Evolutionary conservation across 768 basidiomycete species (phyloP).

Genomic region (Podaxis sp.): DNA sequence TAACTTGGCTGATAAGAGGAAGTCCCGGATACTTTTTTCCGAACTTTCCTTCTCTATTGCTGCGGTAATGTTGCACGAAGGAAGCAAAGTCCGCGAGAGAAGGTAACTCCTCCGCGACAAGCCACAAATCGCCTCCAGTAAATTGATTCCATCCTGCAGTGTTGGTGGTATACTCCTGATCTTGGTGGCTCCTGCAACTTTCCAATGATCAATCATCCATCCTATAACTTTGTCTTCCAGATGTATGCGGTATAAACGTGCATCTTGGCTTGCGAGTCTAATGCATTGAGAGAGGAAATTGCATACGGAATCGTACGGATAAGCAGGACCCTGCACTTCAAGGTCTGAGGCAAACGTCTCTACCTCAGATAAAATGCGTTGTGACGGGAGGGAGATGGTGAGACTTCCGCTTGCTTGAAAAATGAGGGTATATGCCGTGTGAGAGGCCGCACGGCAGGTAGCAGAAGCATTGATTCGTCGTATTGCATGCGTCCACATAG

Average conservation of each 20-base stretch:
- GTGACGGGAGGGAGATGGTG: conserved; percentile 40
- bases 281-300: conserved; percentile 72
- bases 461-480: conserved; percentile 68
- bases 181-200: conserved; percentile 31
- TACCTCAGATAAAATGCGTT: conserved; percentile 68
- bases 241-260: conserved; percentile 78
- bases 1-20: conserved; percentile 63
- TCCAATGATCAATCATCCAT: conserved; percentile 82
- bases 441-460: conserved; percentile 80
- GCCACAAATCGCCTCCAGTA: conserved; percentile 68
- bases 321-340: conserved; percentile 86
- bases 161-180: conserved; percentile 43
- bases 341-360: conserved; percentile 80
- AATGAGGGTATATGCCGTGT: conserved; percentile 56
- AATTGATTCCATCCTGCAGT: conserved; percentile 57
- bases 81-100: conserved; percentile 54
- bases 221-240: conserved; percentile 83
- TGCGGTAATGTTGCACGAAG: conserved; percentile 66
- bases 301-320: conserved; percentile 90
- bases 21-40: conserved; percentile 65
- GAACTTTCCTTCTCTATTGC: conserved; percentile 58
- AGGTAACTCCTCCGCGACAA: conserved; percentile 47
- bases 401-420: conserved; percentile 18
- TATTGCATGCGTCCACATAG: conserved; percentile 80
- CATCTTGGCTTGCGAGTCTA: conserved; percentile 74